Evolutionary conservation across 192 early-diverging fungal genomes (phyloP).

Genomic region (Blastocladiella britannica): DNA sequence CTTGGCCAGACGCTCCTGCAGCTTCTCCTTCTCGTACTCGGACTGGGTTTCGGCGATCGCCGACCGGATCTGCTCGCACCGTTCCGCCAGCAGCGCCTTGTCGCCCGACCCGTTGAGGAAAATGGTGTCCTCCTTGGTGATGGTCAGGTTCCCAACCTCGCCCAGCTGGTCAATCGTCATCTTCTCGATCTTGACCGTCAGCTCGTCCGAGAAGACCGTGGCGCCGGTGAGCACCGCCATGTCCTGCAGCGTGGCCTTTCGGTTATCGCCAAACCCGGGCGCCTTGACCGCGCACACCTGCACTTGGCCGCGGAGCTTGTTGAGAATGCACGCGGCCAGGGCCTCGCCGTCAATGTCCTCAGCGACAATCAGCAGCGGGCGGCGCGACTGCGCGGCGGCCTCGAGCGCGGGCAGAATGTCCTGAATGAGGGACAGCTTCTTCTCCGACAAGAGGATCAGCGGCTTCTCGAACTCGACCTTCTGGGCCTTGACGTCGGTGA

Average conservation of each 20-base stretch:
- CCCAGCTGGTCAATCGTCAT: constrained; percentile 79
- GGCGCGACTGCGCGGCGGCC: constrained; percentile 76
- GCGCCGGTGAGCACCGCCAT: constrained; percentile 89
- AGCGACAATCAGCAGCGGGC: constrained; percentile 90
- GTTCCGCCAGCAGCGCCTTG: constrained; percentile 73
- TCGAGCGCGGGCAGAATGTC: constrained; percentile 94
- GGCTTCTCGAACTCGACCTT: constrained; percentile 99
- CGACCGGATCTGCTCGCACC: constrained; percentile 92
- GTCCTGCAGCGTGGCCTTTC: constrained; percentile 95
- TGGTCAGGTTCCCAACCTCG: constrained; percentile 61
- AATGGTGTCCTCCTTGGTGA: constrained; percentile 99
- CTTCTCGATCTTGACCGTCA: constrained; percentile 92
- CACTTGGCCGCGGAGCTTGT: constrained; percentile 97
- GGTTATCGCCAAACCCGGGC: constrained; percentile 99
- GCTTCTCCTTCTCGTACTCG: constrained; percentile 98
- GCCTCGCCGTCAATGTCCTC: constrained; percentile 99
- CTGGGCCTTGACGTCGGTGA: constrained; percentile 93
- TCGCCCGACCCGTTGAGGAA: constrained; percentile 85
- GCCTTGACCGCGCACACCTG: constrained; percentile 96
- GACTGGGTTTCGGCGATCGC: constrained; percentile 69
- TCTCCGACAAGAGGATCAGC: constrained; percentile 89
- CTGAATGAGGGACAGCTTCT: constrained; percentile 89
- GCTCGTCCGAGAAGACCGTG: constrained; percentile 91
- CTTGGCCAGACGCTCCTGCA: constrained; percentile 98
- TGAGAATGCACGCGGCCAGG: constrained; percentile 95